phyloP scores from a whole-genome alignment of 106 monocot genomes.

The Dactylorhiza incarnata region DNA sequence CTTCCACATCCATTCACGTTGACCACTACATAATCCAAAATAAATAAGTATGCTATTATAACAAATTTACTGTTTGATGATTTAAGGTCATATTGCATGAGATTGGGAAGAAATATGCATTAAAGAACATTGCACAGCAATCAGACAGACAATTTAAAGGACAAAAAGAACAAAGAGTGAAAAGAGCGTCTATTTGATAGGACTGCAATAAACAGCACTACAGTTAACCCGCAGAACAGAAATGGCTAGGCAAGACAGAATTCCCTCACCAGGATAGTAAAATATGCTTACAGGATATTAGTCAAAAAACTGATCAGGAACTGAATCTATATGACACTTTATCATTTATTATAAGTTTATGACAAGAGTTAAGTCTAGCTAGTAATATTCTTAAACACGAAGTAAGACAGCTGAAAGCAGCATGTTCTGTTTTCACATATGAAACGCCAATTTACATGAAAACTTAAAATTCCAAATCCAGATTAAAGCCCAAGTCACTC shows the following conservation, averaged over 20 bases:
- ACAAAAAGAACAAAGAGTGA: background rate
- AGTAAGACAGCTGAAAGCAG: background rate
- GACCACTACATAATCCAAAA: background rate
- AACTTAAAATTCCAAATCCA: background rate
- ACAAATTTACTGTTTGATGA: background rate
- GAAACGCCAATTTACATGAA: background rate
- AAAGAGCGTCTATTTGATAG: background rate
- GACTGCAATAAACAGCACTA: background rate
- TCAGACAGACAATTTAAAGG: background rate
- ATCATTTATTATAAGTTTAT: background rate
- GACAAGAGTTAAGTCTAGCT: background rate
- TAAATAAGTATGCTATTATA: background rate
- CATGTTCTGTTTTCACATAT: background rate
- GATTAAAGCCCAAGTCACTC: background rate
- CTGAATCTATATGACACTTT: background rate
- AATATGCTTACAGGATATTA: background rate
- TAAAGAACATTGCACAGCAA: background rate
- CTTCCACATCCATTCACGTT: background rate
- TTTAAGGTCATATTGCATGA: background rate
- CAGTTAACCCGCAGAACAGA: background rate
- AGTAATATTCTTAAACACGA: background rate
- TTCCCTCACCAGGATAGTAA: background rate
- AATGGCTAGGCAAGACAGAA: background rate
- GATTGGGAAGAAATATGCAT: background rate
- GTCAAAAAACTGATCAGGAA: background rate